A percentile compares a stretch with the other conserved stretches of the same genome.
phyloP scores from a whole-genome alignment of 495 filamentous ascomycete genomes.

The Podospora australis region DNA sequence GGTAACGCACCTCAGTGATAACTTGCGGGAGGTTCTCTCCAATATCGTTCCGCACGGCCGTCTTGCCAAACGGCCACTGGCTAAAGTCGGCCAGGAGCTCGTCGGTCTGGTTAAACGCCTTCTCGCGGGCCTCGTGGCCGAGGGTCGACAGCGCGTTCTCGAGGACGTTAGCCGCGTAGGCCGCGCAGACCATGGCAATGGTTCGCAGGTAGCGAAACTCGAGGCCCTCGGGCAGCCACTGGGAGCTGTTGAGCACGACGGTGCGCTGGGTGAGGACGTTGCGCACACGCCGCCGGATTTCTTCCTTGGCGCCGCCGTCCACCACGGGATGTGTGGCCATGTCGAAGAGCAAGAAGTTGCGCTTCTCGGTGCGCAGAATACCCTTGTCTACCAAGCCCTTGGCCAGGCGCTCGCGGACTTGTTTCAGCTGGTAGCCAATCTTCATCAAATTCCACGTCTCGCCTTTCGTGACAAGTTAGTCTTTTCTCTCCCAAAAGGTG shows the following conservation, averaged over 20 bases:
- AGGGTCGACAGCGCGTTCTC: conserved; percentile 94
- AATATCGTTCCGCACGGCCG: conserved; percentile 68
- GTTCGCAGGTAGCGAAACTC: conserved; percentile 91
- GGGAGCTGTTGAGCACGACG: conserved; percentile 73
- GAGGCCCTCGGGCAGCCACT: conserved; percentile 87
- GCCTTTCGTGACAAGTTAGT: conserved; percentile 45
- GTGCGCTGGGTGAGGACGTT: conserved; percentile 90
- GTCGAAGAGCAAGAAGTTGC: conserved; percentile 98
- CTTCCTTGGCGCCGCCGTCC: conserved; percentile 94
- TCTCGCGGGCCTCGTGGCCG: conserved; percentile 86
- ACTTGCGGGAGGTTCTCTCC: conserved; percentile 92
- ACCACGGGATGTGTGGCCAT: conserved; percentile 99
- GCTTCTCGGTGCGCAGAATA: conserved; percentile 95
- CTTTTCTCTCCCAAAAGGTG: not conserved
- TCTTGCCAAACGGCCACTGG: conserved; percentile 89
- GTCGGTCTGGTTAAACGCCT: conserved; percentile 94
- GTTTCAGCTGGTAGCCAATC: conserved; percentile 98
- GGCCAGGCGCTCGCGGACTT: conserved; percentile 93
- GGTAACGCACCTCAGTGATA: conserved; percentile 62
- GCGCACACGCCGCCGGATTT: conserved; percentile 85
- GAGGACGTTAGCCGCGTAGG: conserved; percentile 95
- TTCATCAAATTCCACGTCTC: conserved; percentile 99
- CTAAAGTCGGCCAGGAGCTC: conserved; percentile 92
- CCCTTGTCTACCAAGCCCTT: conserved; percentile 99
- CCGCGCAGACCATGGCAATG: conserved; percentile 92